Base-by-base conservation (phyloP, 768 basidiomycete genomes). In the Sporobolomyces pararoseus region DNA sequence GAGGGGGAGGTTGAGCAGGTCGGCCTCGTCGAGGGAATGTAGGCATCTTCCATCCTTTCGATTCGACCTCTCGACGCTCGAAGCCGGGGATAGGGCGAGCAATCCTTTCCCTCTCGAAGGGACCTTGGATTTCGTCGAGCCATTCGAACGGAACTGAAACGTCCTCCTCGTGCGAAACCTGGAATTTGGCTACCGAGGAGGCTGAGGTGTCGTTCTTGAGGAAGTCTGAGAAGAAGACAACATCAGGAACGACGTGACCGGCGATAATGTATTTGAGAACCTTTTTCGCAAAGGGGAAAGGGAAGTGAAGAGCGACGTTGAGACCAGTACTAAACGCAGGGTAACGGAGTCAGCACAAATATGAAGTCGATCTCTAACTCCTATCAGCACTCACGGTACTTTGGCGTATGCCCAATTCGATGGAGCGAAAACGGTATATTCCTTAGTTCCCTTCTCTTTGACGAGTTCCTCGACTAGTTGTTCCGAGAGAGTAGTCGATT, bases 221-320 rank as follows among this genome's bases (percentile, higher is more conserved):
- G 57, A 77, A 73, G 74, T 82, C 81, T 47, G 78, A 75, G 61
- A 79, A 77, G 60, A 82, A 72, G 25, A 78, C 65, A 7, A 78
- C 70, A 63, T 79, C 63, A 23, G 80, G 80, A n/a, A 81, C 67
- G 68, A 79, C 73, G 75, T 82, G 81, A 75, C 79, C 80, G 0
- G 73, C 71, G 29, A 81, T 73, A 49, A 81, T 32, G 65, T 80
- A 79, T 50, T 75, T 75, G 58, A 82, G 70, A 35, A 76, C 76
- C 29, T 49, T 47, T 50, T 63, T 62, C 3, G 67, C 47, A 55
- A 73, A 29, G 2, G 72, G 62, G 53, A 66, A 79, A 1, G 80
- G 81, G 23, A 79, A 80, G 78, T 81, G 80, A 53, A 81, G 76
- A 77, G 76, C 81, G 55, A 78, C 75, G 59, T 77, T 74, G 68